phyloP scores from a whole-genome alignment of 2,329 filamentous ascomycete species.

The Trichoderma koningiopsis region DNA sequence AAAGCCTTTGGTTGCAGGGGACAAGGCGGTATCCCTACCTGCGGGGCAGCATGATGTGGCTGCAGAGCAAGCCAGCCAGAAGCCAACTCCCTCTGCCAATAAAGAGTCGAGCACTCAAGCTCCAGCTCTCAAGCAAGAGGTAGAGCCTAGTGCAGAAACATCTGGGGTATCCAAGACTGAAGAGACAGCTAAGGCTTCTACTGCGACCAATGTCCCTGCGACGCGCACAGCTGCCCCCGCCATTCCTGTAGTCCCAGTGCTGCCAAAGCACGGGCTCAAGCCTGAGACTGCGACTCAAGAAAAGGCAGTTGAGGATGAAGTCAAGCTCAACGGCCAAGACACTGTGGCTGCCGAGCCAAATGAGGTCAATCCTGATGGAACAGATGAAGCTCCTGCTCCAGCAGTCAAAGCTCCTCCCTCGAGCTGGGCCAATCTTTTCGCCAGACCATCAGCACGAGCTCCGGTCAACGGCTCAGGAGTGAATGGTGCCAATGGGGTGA shows the following conservation, averaged over 20 bases:
- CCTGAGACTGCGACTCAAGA: constrained; percentile 11
- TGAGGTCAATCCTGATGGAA: background rate
- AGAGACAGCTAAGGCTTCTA: constrained; percentile 19
- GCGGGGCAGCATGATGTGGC: constrained; percentile 42
- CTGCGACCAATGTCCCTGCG: constrained; percentile 32
- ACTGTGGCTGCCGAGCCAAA: constrained; percentile 2
- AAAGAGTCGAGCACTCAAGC: background rate
- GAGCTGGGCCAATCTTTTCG: constrained; percentile 47
- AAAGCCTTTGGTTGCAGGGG: constrained; percentile 43
- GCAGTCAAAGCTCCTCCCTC: constrained; percentile 38
- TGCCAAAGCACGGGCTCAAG: constrained; percentile 46
- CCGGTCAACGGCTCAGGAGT: constrained; percentile 27
- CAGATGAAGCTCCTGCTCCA: constrained; percentile 31
- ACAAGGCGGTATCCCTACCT: constrained; percentile 47
- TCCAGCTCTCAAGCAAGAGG: background rate
- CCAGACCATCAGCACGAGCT: constrained; percentile 34
- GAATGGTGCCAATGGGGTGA: constrained; percentile 36
- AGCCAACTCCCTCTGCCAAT: constrained; percentile 28
- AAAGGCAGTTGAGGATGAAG: constrained; percentile 24
- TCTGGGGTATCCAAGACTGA: constrained; percentile 29
- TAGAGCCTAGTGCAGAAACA: constrained; percentile 22
- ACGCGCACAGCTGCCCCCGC: constrained; percentile 43
- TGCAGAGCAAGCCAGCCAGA: constrained; percentile 31
- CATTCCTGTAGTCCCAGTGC: constrained; percentile 50
- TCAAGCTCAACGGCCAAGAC: constrained; percentile 27